Base-by-base conservation (phyloP, 2,329 filamentous ascomycete species). In the Xylogone sp. region DNA sequence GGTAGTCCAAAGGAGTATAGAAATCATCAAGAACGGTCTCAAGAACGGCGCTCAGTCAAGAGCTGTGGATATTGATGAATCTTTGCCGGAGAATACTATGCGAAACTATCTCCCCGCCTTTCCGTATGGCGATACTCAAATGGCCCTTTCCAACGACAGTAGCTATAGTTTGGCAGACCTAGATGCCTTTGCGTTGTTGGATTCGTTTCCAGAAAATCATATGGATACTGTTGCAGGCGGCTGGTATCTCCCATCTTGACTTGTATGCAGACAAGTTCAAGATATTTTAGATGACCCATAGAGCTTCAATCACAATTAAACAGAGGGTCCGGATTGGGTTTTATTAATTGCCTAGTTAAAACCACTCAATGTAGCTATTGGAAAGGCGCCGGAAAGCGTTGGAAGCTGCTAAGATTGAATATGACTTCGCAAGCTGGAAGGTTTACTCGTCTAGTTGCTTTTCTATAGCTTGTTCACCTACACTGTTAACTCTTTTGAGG, bases 1-100 rank as follows among this genome's bases (percentile, higher is more conserved):
- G 2, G 50, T 65, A 0, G 53, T 67, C 1, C 59, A 65, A 45
- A 47, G 60, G 2, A 68, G 65, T 48, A 53, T 69, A 8, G 60
- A 67, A 21, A 68, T 68, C 21, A 67, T 68, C 44, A 57, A 46
- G 10, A 56, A 52, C 19, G 50, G 59, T 22, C 57, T 60, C 34
- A 51, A 42, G 21, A 21, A 16, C 16, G 21, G 31, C 8, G 27
- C 8, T 31, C 27, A 13, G 27, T 31, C 27, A 13, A 31, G 27
- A 13, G n/a, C 22, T 21, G 18, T 31, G 20, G 18, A 34, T 21
- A n/a, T 42, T n/a, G 22, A 22, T n/a, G 46, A 48, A 31, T 34
- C 34, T 48, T 8, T 27, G 21, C 24, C 22, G 18, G 24, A n/a
- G 19, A 31, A 31, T 42, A 29, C 24, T 13, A 44, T 49, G 20